Base-by-base conservation (phyloP, 2,329 filamentous ascomycete genomes). In the Pseudonectria foliicola region DNA sequence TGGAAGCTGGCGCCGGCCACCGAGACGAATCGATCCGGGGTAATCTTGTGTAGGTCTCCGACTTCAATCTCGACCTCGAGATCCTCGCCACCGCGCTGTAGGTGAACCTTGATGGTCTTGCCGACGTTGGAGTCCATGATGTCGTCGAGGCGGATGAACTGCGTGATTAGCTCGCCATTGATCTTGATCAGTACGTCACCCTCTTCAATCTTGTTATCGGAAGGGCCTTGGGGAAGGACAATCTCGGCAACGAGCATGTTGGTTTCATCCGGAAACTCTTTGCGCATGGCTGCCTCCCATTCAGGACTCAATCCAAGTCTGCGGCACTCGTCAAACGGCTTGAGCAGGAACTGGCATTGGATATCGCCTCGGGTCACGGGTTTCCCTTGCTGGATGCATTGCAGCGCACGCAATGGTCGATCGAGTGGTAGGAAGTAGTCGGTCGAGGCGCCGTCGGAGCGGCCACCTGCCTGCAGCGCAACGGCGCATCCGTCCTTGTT, bases 231-330 rank as follows among this genome's bases (percentile, higher is more conserved):
- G 0, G 92, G 90, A 7, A 98, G 74, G 11, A 96, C 80, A 41
- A 95, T 94, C 64, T 98, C 93, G 13, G 89, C 90, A 10, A 95
- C 90, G 18, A 98, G 75, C 86, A 98, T 89, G 54, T 92, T 93
- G 15, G 88, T 96, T 64, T 95, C 92, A 50, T 85, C 83, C 1
- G 93, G 92, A 48, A 95, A 94, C 16, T 77, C 71, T 48, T 84
- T 78, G 24, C 92, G 81, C 44, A 94, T 79, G 37, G 82, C 80
- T 25, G 85, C 82, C 66, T 98, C 92, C 80, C 87, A 93, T 33
- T 87, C 75, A 0, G 88, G 73, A 2, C 77, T 86, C 40, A 98
- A 69, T 7, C 92, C 92, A 10, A 98, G 70, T 40, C 92, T 77
- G 35, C 90, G 80, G 60, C 92, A 96, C 60, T 98, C 93, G 50